Conservation (phyloP, 164 flowering plant species). For the Malania oleifera region DNA sequence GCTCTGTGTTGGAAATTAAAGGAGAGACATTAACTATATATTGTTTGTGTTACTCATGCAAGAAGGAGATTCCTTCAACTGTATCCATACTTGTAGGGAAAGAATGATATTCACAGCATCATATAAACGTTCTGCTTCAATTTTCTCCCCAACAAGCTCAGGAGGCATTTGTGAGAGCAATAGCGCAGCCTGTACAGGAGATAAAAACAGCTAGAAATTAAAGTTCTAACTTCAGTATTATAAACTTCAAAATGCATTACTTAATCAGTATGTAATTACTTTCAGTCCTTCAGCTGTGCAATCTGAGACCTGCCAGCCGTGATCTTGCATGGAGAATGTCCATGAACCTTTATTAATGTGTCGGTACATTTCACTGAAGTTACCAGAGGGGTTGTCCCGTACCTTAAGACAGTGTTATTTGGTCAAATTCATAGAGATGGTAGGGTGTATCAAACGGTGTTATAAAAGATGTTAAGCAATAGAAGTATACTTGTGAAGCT, state of each 20-base stretch:
- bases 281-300: slow-evolving; percentile 18
- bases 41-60: no score
- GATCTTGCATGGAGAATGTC: slow-evolving; percentile 13
- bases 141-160: slow-evolving; percentile 6
- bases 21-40: no score
- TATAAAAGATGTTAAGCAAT: not conserved
- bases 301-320: slow-evolving; percentile 20
- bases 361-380: slow-evolving; percentile 1
- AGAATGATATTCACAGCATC: slow-evolving; percentile 11
- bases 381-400: slow-evolving; percentile 5
- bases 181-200: not conserved
- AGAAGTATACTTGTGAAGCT: slow-evolving; percentile 28
- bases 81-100: slow-evolving; percentile 9
- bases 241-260: not conserved
- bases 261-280: not conserved
- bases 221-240: not conserved
- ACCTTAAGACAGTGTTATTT: slow-evolving; percentile 1
- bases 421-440: not conserved
- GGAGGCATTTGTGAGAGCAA: slow-evolving; percentile 1
- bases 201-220: not conserved
- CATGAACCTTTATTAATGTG: slow-evolving; percentile 16
- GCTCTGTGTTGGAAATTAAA: slow-evolving; percentile 27
- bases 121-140: not conserved
- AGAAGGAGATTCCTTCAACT: no score
- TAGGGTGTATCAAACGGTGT: no score